Evolutionary conservation across 2,329 filamentous ascomycete genomes (phyloP).

Genomic region (Decorospora gaudefroyi): DNA sequence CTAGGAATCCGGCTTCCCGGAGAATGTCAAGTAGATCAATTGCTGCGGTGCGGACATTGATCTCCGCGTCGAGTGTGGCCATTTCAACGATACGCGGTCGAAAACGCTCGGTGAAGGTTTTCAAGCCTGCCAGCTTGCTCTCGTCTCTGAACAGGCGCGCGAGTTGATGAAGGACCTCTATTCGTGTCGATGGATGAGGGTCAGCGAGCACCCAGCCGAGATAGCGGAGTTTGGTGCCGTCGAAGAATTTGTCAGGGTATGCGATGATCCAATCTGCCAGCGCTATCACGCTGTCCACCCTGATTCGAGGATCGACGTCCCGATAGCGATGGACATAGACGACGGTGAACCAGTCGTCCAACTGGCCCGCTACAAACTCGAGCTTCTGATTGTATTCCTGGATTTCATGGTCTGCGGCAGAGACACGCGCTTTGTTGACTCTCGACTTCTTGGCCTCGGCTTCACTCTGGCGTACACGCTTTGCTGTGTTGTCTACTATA

Average conservation of each 20-base stretch:
- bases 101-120: slow-evolving; percentile 93
- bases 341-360: slow-evolving; percentile 87
- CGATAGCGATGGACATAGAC: slow-evolving; percentile 96
- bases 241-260: slow-evolving; percentile 85
- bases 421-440: slow-evolving; percentile 77
- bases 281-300: slow-evolving; percentile 83
- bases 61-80: slow-evolving; percentile 81
- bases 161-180: slow-evolving; percentile 86
- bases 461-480: slow-evolving; percentile 77
- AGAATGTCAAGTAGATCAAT: slow-evolving; percentile 82
- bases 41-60: slow-evolving; percentile 75
- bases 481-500: slow-evolving; percentile 73
- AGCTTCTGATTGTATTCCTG: slow-evolving; percentile 71
- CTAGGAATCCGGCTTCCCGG: slow-evolving; percentile 81
- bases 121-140: slow-evolving; percentile 74
- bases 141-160: slow-evolving; percentile 77
- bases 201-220: slow-evolving; percentile 96
- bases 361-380: slow-evolving; percentile 69
- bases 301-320: slow-evolving; percentile 87
- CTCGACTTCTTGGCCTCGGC: slow-evolving; percentile 72
- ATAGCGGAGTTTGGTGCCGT: slow-evolving; percentile 88
- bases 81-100: slow-evolving; percentile 87
- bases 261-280: slow-evolving; percentile 86
- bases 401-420: slow-evolving; percentile 72
- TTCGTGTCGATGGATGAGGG: slow-evolving; percentile 70